phyloP scores from a whole-genome alignment of 2,329 filamentous ascomycete species.

The Ophiostoma ips region DNA sequence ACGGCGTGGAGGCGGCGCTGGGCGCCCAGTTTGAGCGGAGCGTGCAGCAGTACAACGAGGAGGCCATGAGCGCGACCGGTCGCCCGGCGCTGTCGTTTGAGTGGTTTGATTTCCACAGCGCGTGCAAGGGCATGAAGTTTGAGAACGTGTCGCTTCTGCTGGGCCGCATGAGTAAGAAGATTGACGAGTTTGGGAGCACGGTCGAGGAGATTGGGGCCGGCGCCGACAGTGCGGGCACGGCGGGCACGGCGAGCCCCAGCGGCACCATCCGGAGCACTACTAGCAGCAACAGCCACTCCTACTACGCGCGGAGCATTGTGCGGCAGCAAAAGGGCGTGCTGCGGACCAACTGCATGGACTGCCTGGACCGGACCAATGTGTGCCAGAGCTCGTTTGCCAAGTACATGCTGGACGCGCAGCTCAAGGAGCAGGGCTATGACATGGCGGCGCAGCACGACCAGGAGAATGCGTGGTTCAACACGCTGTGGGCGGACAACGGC shows the following conservation, averaged over 20 bases:
- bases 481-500: conserved; percentile 92
- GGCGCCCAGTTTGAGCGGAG: conserved; percentile 64
- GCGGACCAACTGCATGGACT: conserved; percentile 98
- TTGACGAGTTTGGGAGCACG: conserved; percentile 61
- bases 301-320: conserved; percentile 20
- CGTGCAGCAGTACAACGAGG: conserved; percentile 51
- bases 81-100: conserved; percentile 51
- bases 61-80: conserved; percentile 22
- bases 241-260: not conserved
- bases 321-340: conserved; percentile 57
- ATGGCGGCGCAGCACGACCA: conserved; percentile 65
- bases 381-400: conserved; percentile 85
- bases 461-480: conserved; percentile 86
- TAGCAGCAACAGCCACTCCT: no score
- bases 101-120: conserved; percentile 95
- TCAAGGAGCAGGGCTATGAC: conserved; percentile 61
- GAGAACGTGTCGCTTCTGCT: conserved; percentile 81
- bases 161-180: conserved; percentile 49
- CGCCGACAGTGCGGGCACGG: not conserved
- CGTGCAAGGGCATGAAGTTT: conserved; percentile 93
- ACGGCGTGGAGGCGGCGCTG: conserved; percentile 65
- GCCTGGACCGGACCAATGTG: conserved; percentile 88
- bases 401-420: conserved; percentile 64
- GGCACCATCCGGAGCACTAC: not conserved
- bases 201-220: conserved; percentile 27